phyloP scores from a whole-genome alignment of 805 yeast species.

The Candida nanaspora region DNA sequence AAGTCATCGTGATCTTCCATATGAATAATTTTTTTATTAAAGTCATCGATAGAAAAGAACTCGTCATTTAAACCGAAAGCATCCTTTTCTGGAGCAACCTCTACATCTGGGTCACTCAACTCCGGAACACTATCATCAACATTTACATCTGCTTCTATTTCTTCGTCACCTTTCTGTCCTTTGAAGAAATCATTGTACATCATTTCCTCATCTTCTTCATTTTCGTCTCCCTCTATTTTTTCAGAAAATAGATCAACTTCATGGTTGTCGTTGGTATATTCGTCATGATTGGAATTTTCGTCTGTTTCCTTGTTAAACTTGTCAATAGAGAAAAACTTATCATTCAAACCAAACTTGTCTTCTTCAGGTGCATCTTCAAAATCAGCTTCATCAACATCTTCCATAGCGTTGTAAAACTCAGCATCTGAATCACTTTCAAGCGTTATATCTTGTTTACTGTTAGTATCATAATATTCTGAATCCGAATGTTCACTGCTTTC shows the following conservation, averaged over 20 bases:
- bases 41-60: constrained; percentile 79
- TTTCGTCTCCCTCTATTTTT: constrained; percentile 14
- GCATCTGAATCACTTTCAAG: constrained; percentile 22
- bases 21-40: constrained; percentile 66
- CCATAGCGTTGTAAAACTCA: constrained; percentile 18
- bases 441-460: constrained; percentile 19
- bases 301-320: constrained; percentile 67
- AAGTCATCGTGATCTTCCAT: constrained; percentile 43
- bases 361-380: constrained; percentile 17
- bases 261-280: constrained; percentile 19
- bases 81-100: constrained; percentile 32
- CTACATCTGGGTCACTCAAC: constrained; percentile 8
- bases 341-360: constrained; percentile 59
- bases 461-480: constrained; percentile 17
- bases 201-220: constrained; percentile 6
- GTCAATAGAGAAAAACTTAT: constrained; percentile 69
- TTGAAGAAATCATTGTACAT: constrained; percentile 8
- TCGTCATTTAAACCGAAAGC: constrained; percentile 71
- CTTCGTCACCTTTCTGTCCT: constrained; percentile 4
- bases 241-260: constrained; percentile 21
- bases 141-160: constrained; percentile 7
- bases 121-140: constrained; percentile 10
- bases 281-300: constrained; percentile 20
- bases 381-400: constrained; percentile 26
- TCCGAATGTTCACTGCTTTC: constrained; percentile 21